Evolutionary conservation across 2,329 filamentous ascomycete genomes (phyloP).

Genomic region (Hypoxylon sp.): DNA sequence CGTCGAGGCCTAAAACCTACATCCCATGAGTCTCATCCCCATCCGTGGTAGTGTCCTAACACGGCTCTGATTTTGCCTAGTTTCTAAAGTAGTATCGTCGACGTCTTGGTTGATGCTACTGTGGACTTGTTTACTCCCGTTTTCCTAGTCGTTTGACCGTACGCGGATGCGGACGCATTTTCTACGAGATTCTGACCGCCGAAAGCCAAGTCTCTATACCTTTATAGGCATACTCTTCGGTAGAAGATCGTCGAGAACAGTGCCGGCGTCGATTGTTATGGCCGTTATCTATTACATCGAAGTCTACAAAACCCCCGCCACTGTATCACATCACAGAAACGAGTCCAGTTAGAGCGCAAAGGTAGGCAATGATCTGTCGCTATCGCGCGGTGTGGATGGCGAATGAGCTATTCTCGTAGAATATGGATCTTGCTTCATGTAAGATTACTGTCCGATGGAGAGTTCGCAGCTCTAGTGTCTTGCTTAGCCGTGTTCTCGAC

Average conservation of each 20-base stretch:
- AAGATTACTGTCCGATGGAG: constrained; percentile 38
- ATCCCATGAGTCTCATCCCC: constrained; percentile 17
- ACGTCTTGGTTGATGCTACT: constrained; percentile 1
- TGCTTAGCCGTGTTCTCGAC: constrained; percentile 8
- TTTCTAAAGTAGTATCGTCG: not conserved
- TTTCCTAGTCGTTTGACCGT: constrained; percentile 11
- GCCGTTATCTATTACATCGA: constrained; percentile 14
- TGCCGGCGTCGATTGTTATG: constrained; percentile 10
- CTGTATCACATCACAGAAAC: constrained; percentile 29
- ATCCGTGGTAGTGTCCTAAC: constrained; percentile 7
- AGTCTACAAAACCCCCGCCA: constrained; percentile 10
- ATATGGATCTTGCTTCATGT: constrained; percentile 43
- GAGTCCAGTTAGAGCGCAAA: constrained; percentile 19
- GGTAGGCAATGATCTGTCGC: constrained; percentile 25
- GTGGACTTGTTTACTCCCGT: constrained; percentile 2
- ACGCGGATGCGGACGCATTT: constrained; percentile 1
- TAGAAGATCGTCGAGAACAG: constrained; percentile 22
- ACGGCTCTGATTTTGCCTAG: not conserved
- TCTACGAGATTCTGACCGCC: constrained; percentile 14
- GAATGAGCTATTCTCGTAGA: constrained; percentile 34
- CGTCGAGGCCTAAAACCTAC: constrained; percentile 28
- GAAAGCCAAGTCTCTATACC: constrained; percentile 21
- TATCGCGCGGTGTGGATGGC: constrained; percentile 8
- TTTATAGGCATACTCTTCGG: constrained; percentile 2
- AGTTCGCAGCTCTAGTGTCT: constrained; percentile 37